Base-by-base conservation (phyloP, 495 filamentous ascomycete species). In the Penicillium herquei region DNA sequence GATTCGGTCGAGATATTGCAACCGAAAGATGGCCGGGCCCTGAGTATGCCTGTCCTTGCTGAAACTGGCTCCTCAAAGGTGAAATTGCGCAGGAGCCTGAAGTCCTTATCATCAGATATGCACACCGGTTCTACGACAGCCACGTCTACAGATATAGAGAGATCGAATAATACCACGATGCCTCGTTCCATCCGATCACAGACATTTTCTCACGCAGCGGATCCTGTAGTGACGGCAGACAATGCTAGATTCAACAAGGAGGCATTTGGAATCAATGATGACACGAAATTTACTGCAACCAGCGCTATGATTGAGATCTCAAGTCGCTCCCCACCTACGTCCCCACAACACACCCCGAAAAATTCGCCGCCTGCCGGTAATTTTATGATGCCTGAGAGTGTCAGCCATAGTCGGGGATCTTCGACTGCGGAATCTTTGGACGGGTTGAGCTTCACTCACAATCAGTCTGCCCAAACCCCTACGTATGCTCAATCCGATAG, bases 251-350 rank as follows among this genome's bases (percentile, higher is more conserved):
- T 82, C n/a, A 84, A 89, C 49, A 72, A 80, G 13, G 69, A 80
- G 53, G 75, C 72, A 34, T 61, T 61, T 32, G 68, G 77, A 14
- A 57, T 51, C 47, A 71, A 70, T 46, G 56, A 52, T 7, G 71
- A 70, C 7, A 78, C 83, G 50, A 76, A 81, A 56, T 76, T 77
- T 52, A 78, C 81, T 66, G 87, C 85, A 11, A 69, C 83, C 16
- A 81, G 73, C 58, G 68, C 78, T 8, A 89, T 90, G 79, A 84
- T 84, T 51, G 84, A 81, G 31, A 84, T 91, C 13, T 83, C 84
- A 16, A 81, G 65, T 35, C 81, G 81, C 8, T 87, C 86, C 8
- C 83, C 79, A 31, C 80, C 80, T 18, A 67, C 68, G 30, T 85
- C 86, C 2, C 84, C 84, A 0, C 61, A 70, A 8, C 72, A 76